phyloP scores from a whole-genome alignment of 192 early-diverging fungal genomes.

The Podila clonocystis region DNA sequence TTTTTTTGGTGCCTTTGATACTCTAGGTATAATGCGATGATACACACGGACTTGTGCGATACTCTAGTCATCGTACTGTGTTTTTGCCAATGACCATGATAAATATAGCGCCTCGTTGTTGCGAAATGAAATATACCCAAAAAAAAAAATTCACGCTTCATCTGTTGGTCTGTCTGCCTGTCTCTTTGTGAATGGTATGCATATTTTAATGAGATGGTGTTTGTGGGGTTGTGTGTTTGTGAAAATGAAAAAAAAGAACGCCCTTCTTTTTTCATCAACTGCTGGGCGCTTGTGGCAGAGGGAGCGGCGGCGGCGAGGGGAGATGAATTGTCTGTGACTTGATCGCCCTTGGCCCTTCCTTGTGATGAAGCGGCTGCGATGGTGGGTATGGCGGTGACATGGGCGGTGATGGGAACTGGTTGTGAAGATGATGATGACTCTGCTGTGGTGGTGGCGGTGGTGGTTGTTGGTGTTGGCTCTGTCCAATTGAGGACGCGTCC shows the following conservation, averaged over 20 bases:
- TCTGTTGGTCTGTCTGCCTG: no score
- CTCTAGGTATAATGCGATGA: no score
- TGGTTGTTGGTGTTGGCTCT: constrained; percentile 4
- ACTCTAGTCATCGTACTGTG: no score
- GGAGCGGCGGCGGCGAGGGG: background rate
- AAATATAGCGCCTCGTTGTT: no score
- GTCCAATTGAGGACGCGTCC: background rate
- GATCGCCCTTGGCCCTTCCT: background rate
- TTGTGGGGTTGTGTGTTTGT: background rate
- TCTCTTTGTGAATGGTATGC: no score
- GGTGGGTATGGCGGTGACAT: background rate
- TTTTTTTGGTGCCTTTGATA: no score
- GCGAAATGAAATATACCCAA: no score
- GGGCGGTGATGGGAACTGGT: background rate
- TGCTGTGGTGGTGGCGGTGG: background rate
- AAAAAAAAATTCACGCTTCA: no score
- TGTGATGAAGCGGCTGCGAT: background rate
- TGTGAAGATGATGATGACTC: background rate
- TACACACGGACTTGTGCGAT: no score
- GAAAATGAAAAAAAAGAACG: background rate
- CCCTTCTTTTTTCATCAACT: background rate
- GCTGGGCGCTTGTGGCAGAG: background rate
- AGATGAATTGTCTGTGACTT: background rate
- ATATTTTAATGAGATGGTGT: no score
- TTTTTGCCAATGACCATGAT: no score